Evolutionary conservation across 805 yeast species (phyloP).

Genomic region (Yamadazyma scolyti): DNA sequence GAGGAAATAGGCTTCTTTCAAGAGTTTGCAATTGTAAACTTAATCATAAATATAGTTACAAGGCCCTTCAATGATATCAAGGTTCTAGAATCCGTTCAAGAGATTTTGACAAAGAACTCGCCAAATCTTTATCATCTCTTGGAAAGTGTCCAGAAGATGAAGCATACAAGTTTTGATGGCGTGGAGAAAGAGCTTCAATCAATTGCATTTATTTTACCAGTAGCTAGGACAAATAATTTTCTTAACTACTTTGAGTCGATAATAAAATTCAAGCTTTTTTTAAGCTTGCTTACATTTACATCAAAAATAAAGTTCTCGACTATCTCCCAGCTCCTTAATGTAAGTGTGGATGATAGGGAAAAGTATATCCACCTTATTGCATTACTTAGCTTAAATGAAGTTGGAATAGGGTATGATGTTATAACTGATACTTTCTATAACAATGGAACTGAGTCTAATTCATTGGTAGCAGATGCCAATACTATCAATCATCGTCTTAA

Average conservation of each 20-base stretch:
- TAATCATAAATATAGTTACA: conserved; percentile 3
- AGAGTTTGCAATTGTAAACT: conserved; percentile 5
- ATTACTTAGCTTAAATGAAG: conserved; percentile 5
- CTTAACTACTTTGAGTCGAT: conserved; percentile 6
- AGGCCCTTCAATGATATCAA: conserved; percentile 9
- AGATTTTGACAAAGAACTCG: background rate
- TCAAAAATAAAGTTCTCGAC: conserved; percentile 8
- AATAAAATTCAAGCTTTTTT: conserved; percentile 10
- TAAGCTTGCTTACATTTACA: conserved; percentile 10
- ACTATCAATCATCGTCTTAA: conserved; percentile 3
- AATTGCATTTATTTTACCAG: conserved; percentile 7
- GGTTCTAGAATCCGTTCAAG: background rate
- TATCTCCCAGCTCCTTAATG: conserved; percentile 1
- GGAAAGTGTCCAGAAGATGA: background rate
- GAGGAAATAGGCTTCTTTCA: conserved; percentile 4
- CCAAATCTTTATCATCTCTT: conserved; percentile 3
- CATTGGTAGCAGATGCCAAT: background rate
- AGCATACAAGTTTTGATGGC: conserved; percentile 2
- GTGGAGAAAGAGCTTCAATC: conserved; percentile 2
- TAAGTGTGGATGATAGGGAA: conserved; percentile 2
- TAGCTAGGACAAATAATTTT: conserved; percentile 5
- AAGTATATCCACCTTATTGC: conserved; percentile 9
- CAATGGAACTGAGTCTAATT: conserved; percentile 1
- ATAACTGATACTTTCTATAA: conserved; percentile 7
- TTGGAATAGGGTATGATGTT: conserved; percentile 12